These are phyloP conservation scores for Fusarium sp. DNA, from an alignment of 2,329 filamentous ascomycete species.

Conservation along the genomic window DNA sequence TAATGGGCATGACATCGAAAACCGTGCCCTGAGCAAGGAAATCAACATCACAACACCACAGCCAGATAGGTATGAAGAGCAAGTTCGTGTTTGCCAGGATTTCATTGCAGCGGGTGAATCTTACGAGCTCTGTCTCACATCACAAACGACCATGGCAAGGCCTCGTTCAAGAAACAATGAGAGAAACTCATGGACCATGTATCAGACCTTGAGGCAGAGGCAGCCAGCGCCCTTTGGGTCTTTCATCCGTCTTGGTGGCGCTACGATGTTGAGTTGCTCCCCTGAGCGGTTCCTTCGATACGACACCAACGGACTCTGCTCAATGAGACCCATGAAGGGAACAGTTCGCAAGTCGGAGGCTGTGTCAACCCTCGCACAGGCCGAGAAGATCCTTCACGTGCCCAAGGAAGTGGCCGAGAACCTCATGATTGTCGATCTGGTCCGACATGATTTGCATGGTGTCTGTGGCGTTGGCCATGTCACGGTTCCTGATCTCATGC, in stretches of 20 bases:
- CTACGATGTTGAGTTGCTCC: slow-evolving; percentile 81
- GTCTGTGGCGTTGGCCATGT: slow-evolving; percentile 80
- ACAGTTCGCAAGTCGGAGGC: slow-evolving; percentile 81
- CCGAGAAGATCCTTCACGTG: slow-evolving; percentile 75
- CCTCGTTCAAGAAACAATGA: slow-evolving; percentile 33
- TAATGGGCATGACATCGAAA: slow-evolving; percentile 25
- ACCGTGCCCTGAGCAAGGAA: background rate
- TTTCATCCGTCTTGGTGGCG: slow-evolving; percentile 74
- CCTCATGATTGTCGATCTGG: slow-evolving; percentile 96
- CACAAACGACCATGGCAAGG: slow-evolving; percentile 70
- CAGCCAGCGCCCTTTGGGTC: slow-evolving; percentile 89
- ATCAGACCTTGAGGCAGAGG: slow-evolving; percentile 70
- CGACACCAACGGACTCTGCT: slow-evolving; percentile 63
- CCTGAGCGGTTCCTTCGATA: slow-evolving; percentile 86
- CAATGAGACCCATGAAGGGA: slow-evolving; percentile 95
- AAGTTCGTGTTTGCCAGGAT: slow-evolving; percentile 74
- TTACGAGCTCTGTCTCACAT: slow-evolving; percentile 86
- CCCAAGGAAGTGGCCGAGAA: slow-evolving; percentile 96
- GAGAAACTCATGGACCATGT: slow-evolving; percentile 71
- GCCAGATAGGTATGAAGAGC: slow-evolving; percentile 65
- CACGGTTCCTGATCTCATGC: slow-evolving; percentile 77
- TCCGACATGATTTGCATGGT: slow-evolving; percentile 91
- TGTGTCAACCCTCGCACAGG: slow-evolving; percentile 73
- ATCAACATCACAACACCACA: slow-evolving; percentile 51
- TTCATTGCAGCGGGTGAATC: slow-evolving; percentile 80